Conservation (phyloP, 305 asterid species). For the Stenogyne calaminthoides region DNA sequence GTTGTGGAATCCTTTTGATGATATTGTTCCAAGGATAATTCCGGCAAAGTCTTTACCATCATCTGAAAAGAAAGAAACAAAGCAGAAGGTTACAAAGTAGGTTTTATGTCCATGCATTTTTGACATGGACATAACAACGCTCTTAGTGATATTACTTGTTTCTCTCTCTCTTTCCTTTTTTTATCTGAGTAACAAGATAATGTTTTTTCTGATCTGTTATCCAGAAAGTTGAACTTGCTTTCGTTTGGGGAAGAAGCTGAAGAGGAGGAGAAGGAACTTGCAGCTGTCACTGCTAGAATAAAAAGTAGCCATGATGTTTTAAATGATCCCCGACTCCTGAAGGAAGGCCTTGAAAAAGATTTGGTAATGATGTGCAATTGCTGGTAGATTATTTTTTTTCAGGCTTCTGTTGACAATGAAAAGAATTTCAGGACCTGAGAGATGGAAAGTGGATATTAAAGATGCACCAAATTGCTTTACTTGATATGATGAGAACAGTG, state of each 20-base stretch:
- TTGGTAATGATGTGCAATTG: slow-evolving; percentile 43
- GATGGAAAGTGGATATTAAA: slow-evolving; percentile 13
- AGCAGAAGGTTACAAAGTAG: slow-evolving; percentile 75
- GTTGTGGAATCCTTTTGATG: slow-evolving; percentile 96
- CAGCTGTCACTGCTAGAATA: slow-evolving; percentile 65
- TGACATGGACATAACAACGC: slow-evolving; percentile 12
- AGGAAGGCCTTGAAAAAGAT: slow-evolving; percentile 53
- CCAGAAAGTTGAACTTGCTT: slow-evolving; percentile 89
- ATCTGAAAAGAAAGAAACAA: slow-evolving; percentile 55
- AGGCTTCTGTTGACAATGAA: slow-evolving; percentile 1
- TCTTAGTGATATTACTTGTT: slow-evolving; percentile 8
- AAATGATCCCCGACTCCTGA: slow-evolving; percentile 92
- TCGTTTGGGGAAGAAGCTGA: slow-evolving; percentile 99
- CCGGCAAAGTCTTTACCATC: slow-evolving; percentile 46
- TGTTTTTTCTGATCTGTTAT: slow-evolving; percentile 30
- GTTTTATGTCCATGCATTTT: slow-evolving; percentile 37
- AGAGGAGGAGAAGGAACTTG: slow-evolving; percentile 90
- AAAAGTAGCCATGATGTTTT: slow-evolving; percentile 94
- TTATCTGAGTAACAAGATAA: slow-evolving; percentile 3
- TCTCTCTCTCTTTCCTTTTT: background rate
- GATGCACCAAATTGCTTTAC: background rate
- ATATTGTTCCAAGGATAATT: slow-evolving; percentile 69
- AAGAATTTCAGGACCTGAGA: slow-evolving; percentile 13
- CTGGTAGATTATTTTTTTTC: slow-evolving; percentile 8
- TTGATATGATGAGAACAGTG: slow-evolving; percentile 10